Base-by-base conservation (phyloP, 225 moss, liverwort and hornwort genomes). In the Anthoceros angustus region DNA sequence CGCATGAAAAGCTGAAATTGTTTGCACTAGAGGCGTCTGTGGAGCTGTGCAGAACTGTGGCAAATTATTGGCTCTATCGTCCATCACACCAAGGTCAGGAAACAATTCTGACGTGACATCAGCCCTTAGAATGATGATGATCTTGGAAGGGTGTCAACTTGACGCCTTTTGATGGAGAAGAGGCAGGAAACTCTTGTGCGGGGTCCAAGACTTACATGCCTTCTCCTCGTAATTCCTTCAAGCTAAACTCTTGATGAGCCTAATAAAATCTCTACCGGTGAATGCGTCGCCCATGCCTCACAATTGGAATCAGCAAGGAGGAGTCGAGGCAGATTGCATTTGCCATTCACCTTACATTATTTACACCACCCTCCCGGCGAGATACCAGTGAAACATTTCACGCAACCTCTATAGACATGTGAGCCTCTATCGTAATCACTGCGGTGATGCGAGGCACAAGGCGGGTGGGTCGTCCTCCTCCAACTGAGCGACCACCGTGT, bases 91-190 rank as follows among this genome's bases (percentile, higher is more conserved):
- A 46, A 46, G 45, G 45, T 46, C 45, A 46, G 45, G 45, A 46
- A 46, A 46, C 45, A 46, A 46, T 46, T 46, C 45, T 5, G 5
- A 46, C 16, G 45, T 46, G 5, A 16, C 45, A 46, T 46, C 45
- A 46, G 45, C 45, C 45, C 45, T 46, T 46, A 46, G 45, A 46
- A 46, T 46, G 16, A 46, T 46, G 45, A 46, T 46, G 45, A n/a
- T n/a, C n/a, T 5, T 46, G 45, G 45, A 46, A 46, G 45, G 45
- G 45, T 46, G 45, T 46, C 45, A 16, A 1, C 45, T 46, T 46
- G 45, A 46, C 16, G 6, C 45, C 45, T 46, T 46, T 46, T 46
- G 45, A 46, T 46, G 45, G 45, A 46, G 45, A 46, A 46, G 45
- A 46, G 45, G 5, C 12, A 46, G 11, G 45, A 46, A 46, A 16